Conservation (phyloP, 257 asterid species). For the Lycium barbarum region DNA sequence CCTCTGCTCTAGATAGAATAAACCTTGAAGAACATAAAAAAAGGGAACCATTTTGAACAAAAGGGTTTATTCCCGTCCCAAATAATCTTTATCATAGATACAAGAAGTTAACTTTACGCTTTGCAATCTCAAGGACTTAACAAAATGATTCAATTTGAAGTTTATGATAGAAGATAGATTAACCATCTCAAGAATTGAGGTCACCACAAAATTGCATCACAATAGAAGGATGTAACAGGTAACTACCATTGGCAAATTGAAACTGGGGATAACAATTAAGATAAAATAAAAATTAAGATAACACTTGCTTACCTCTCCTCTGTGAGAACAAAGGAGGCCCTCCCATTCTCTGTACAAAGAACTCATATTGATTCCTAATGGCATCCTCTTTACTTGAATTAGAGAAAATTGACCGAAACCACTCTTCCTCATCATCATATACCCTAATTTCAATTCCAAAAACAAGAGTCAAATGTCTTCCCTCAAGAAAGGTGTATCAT, state of each 20-base stretch:
- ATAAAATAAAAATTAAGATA: background rate
- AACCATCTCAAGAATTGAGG: background rate
- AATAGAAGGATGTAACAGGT: background rate
- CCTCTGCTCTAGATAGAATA: background rate
- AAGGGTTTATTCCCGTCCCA: background rate
- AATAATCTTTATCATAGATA: background rate
- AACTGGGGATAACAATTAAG: background rate
- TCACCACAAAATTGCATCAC: background rate
- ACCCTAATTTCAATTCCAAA: constrained; percentile 53
- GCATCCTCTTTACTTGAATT: constrained; percentile 92
- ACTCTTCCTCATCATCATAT: constrained; percentile 88
- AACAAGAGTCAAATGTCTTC: background rate
- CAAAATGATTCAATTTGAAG: background rate
- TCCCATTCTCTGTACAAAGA: constrained; percentile 95
- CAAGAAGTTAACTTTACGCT: background rate
- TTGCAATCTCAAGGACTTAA: background rate
- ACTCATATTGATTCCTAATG: constrained; percentile 93
- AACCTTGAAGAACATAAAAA: background rate
- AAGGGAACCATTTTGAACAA: background rate
- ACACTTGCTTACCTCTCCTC: constrained; percentile 68
- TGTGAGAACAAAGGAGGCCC: constrained; percentile 89
- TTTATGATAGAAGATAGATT: background rate
- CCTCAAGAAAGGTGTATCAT: background rate
- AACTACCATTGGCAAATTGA: background rate
- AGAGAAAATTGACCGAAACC: constrained; percentile 86